These are phyloP conservation scores for Eremochloa ophiuroides DNA, from an alignment of 176 grass and related monocot species.

Conservation along the genomic window DNA sequence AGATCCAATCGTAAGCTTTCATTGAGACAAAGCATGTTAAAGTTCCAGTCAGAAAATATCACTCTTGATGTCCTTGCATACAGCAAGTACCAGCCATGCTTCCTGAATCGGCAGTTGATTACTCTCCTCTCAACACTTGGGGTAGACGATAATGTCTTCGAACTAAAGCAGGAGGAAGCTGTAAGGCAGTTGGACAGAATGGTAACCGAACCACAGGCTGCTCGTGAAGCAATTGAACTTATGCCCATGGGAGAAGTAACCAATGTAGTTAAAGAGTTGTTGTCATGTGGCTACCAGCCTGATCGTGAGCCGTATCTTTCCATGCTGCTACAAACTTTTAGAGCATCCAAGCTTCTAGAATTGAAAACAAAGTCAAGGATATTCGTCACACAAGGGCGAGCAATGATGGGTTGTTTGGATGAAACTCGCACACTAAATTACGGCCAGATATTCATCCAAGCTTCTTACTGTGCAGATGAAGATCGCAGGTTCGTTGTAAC, in stretches of 20 bases:
- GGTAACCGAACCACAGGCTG: constrained; percentile 56
- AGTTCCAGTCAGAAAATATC: constrained; percentile 70
- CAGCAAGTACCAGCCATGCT: constrained; percentile 83
- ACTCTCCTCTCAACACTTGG: constrained; percentile 84
- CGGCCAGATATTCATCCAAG: constrained; percentile 68
- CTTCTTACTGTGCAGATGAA: constrained; percentile 38
- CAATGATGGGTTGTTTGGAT: constrained; percentile 95
- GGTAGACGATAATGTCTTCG: constrained; percentile 58
- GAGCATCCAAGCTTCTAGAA: constrained; percentile 67
- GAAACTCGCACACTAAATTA: constrained; percentile 68
- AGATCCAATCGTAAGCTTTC: constrained; percentile 68
- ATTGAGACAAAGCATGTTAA: constrained; percentile 81
- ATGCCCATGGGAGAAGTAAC: constrained; percentile 79
- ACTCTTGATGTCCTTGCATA: constrained; percentile 88
- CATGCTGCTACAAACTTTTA: constrained; percentile 79
- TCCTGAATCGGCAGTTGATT: constrained; percentile 79
- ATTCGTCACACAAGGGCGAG: constrained; percentile 61
- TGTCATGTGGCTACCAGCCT: constrained; percentile 70
- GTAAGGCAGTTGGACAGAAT: constrained; percentile 56
- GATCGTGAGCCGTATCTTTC: constrained; percentile 72
- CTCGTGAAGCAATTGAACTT: constrained; percentile 62
- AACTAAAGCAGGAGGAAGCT: constrained; percentile 59
- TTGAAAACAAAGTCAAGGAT: constrained; percentile 78
- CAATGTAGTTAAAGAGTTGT: constrained; percentile 61
- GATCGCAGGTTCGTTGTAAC: constrained; percentile 14